Base-by-base conservation (phyloP, 2,329 filamentous ascomycete genomes). In the Fusarium pseudograminearum region DNA sequence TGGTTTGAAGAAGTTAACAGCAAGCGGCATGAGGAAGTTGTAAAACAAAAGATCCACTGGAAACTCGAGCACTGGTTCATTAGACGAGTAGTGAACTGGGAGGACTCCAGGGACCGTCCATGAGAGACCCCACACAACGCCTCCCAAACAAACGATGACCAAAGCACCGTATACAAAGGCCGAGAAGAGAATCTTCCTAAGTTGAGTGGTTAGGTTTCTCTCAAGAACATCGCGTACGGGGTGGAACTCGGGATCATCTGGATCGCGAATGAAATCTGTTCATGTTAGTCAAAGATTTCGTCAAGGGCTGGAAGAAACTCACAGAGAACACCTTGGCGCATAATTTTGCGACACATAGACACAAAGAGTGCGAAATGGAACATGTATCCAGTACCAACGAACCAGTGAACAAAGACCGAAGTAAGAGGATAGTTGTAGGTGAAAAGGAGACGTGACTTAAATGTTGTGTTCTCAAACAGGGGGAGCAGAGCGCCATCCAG, bases 361-460 rank as follows among this genome's bases (percentile, higher is more conserved):
- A 99, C 96, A 77, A 99, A 99, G 5, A 99, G 87, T 7, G 96
- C 96, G 78, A 99, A 99, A 78, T 99, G 96, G 82, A 99, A 99
- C 97, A 99, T 99, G 80, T 99, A 99, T 68, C 94, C 97, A 5
- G 96, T 99, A 50, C 96, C 96, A 59, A 98, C 91, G 76, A 99
- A 99, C 96, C 96, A 99, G 79, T 99, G 96, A 54, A 98, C 92
- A 78, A 99, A 99, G 16, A 97, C 89, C 16, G 95, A 97, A 1
- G 94, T 98, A 71, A 95, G 86, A 0, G 96, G 96, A 65, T 91
- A 93, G 65, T 89, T 85, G 57, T 88, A 83, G 3, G 93, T 93
- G 75, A 97, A 99, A 6, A 89, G 83, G 53, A 97, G 82, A 24
- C 96, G 89, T 10, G 93, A 93, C 68, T 87, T 86, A 53, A 98